Base-by-base conservation (phyloP, 352 stramenopile genomes). In the Globisporangium sylvaticum region DNA sequence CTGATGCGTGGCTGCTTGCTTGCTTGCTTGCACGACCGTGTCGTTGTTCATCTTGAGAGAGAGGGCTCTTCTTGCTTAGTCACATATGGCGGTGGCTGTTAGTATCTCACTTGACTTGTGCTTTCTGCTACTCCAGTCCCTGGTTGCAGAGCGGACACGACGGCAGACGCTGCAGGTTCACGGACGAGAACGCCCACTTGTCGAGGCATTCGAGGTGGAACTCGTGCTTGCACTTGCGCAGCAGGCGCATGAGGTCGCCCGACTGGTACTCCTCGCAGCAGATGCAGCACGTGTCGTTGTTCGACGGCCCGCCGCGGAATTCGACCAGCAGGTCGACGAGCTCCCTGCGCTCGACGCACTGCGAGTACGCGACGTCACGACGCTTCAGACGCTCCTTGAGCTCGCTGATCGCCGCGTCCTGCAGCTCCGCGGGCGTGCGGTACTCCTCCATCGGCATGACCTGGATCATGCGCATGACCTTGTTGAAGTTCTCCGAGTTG, bases 181-280 rank as follows among this genome's bases (percentile, higher is more conserved):
- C 84, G 0, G 83, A 89, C 15, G 87, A 91, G 70, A 93, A 90
- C 14, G 87, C 86, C 88, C 88, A 96, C 69, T 92, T 91, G 75
- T 96, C 88, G 52, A 96, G 76, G 75, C 88, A 96, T 72, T 96
- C 88, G 53, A 96, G 70, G 61, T 96, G 88, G 68, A 94, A 96
- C 71, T 93, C 85, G 77, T 96, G 88, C 65, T 92, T 92, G 72
- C 88, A 96, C 67, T 81, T 89, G 62, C 79, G 78, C 56, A 96
- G 72, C 53, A 94, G 71, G 58, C 88, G 86, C 71, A 94, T 75
- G 34, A 89, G 74, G 58, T 96, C 88, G 31, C 82, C 88, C 42
- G 76, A 83, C 66, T 86, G 76, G 68, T 94, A 96, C 74, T 92
- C 84, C 46, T 96, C 88, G 64, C 82, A 92, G 79, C 88, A 96